A percentile compares a stretch with the other conserved stretches of the same genome.
phyloP scores from a whole-genome alignment of 352 stramenopile genomes.

The Pythium coloratum region DNA sequence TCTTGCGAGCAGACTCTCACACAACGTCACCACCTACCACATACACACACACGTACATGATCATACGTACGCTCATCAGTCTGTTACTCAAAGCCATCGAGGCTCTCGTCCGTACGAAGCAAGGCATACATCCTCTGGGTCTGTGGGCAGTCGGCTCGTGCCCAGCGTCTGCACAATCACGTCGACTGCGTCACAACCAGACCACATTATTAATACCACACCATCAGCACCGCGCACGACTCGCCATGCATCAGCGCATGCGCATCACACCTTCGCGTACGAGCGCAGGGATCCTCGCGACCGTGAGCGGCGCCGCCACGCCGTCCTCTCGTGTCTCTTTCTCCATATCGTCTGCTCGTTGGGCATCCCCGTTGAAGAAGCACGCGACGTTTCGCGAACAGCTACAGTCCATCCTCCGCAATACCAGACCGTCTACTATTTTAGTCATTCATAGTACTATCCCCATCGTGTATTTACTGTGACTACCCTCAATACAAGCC shows the following conservation, averaged over 20 bases:
- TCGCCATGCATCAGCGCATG: not conserved
- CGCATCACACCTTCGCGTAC: conserved; percentile 42
- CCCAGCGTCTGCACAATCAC: conserved; percentile 24
- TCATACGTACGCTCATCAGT: not conserved
- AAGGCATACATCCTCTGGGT: conserved; percentile 18
- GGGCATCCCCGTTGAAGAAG: not conserved
- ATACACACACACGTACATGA: not conserved
- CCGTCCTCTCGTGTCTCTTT: not conserved
- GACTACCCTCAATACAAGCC: not conserved
- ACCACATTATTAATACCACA: not conserved
- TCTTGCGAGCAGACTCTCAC: conserved; percentile 36
- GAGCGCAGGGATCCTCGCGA: conserved; percentile 42
- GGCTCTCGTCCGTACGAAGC: not conserved
- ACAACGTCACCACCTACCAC: conserved; percentile 34
- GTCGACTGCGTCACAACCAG: conserved; percentile 16
- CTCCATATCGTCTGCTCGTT: not conserved
- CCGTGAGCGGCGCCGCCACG: conserved; percentile 22
- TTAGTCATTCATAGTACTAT: not conserved
- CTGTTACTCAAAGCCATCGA: too few species aligned
- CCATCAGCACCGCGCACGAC: not conserved
- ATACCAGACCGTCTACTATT: not conserved
- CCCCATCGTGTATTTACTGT: not conserved
- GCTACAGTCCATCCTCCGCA: not conserved
- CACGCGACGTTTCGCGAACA: not conserved
- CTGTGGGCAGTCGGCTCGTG: conserved; percentile 10